Percentiles rank a stretch among this genome's conserved stretches.
Conservation (phyloP, 208 protist species). For the Hexamita inflata region DNA sequence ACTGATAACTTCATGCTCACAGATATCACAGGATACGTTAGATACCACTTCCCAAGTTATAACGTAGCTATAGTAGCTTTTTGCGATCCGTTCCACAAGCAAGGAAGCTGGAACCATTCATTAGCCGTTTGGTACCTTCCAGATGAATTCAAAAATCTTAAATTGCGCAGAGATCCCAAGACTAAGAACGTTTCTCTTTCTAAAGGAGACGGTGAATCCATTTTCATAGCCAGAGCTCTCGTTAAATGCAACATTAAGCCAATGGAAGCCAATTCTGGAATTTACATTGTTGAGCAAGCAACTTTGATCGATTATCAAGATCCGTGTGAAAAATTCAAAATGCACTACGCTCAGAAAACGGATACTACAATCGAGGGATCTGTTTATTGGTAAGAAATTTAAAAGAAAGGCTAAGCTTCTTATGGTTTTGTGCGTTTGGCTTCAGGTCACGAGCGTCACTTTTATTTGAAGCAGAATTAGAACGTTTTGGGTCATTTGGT, state of each 20-base stretch:
- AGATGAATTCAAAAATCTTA: background rate
- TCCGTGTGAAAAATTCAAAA: background rate
- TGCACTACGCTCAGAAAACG: background rate
- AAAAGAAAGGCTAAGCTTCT: background rate
- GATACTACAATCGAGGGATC: background rate
- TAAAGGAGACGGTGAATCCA: background rate
- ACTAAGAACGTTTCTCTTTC: background rate
- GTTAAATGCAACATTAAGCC: background rate
- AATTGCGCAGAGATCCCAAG: background rate
- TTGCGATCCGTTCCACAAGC: background rate
- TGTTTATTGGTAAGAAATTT: slow-evolving; percentile 26
- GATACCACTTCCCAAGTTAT: slow-evolving; percentile 13
- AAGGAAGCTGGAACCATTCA: background rate
- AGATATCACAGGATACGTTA: slow-evolving; percentile 10
- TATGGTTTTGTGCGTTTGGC: slow-evolving; percentile 13
- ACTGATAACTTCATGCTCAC: too few relatives aligned
- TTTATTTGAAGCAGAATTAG: background rate
- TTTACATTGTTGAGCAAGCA: background rate
- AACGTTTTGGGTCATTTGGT: slow-evolving; percentile 12
- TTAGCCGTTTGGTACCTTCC: slow-evolving; percentile 9
- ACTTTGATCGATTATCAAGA: background rate
- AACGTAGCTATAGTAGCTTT: background rate
- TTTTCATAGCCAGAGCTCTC: background rate
- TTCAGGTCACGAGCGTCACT: slow-evolving; percentile 11
- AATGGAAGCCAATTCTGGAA: background rate